Base-by-base conservation (phyloP, 176 grass and related monocot species). In the Cymbopogon citratus region DNA sequence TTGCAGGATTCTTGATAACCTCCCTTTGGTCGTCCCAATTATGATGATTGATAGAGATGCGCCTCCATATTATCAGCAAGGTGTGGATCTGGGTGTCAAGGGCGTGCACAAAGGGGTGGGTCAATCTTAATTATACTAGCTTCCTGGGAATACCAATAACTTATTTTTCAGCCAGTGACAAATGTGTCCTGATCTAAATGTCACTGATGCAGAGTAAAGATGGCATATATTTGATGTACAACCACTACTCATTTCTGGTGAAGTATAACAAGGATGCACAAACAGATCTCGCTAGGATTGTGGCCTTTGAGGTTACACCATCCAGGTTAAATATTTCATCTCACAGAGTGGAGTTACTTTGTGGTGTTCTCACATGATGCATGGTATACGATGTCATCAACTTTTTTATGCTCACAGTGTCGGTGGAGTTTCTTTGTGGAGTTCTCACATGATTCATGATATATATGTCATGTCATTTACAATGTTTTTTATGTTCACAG, bases 1-100 rank as follows among this genome's bases (percentile, higher is more conserved):
- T 63, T 73, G 40, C 60, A 92, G 92, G 94, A 94, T 97, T 66
- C 91, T 94, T 62, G 94, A 97, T 46, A 97, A 94, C 80, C 87
- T 97, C 72, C 92, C 94, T 41, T 36, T 94, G 71, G 87, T 94
- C 3, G 81, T 91, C 61, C 90, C 92, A 39, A 31, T 91, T 25
- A 87, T 41, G 80, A 91, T 86, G 48, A 0, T 70, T 64, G 83
- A 92, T 90, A 61, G 75, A 12, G 82, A 94, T 21, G 77, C 31
- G 21, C 69, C 71, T 46, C 48, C 63, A 7, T 24, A 81, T 21
- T 97, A 97, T 87, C 88, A 92, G 67, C 92, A 83, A 14, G 92
- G 92, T 29, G 83, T 90, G 66, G 87, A 87, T 63, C 74, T 97
- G 24, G 94, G 94, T 28, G 25, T 94, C 80, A 91, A 87, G 87